Percentiles rank a stretch among this genome's conserved stretches.
These are phyloP conservation scores for Aureobasidium lini DNA, from an alignment of 2,329 filamentous ascomycete genomes.

Conservation along the genomic window DNA sequence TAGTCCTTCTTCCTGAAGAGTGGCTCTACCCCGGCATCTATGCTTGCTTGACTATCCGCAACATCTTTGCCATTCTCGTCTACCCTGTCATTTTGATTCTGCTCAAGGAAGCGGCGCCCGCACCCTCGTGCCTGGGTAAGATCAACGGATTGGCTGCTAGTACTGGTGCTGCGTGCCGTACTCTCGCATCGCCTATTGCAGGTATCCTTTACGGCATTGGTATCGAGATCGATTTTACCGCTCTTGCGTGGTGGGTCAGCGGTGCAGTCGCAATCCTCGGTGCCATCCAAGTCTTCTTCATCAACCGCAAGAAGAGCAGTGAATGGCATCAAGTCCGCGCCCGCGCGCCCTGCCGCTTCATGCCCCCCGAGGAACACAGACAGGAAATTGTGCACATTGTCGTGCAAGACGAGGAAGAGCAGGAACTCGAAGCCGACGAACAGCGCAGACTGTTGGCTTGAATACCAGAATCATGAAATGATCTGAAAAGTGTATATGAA, in stretches of 20 bases:
- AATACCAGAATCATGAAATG: neutral
- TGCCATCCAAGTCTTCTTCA: slow-evolving; percentile 49
- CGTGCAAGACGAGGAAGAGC: slow-evolving; percentile 15
- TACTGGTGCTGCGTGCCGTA: slow-evolving; percentile 64
- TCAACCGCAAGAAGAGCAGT: slow-evolving; percentile 42
- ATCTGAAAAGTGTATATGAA: neutral
- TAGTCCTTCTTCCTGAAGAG: slow-evolving; percentile 50
- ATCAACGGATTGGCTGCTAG: slow-evolving; percentile 68
- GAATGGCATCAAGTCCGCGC: slow-evolving; percentile 20
- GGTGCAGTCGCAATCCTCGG: slow-evolving; percentile 49
- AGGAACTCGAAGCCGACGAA: neutral
- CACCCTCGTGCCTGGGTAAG: slow-evolving; percentile 54
- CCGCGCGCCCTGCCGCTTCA: slow-evolving; percentile 23
- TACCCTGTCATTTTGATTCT: slow-evolving; percentile 64
- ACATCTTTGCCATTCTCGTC: slow-evolving; percentile 60
- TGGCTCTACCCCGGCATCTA: slow-evolving; percentile 57
- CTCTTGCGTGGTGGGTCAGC: slow-evolving; percentile 57
- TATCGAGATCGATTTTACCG: slow-evolving; percentile 49
- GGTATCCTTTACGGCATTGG: slow-evolving; percentile 60
- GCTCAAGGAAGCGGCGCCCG: slow-evolving; percentile 63
- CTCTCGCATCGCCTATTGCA: slow-evolving; percentile 59
- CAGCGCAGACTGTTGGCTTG: slow-evolving; percentile 2
- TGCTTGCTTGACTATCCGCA: slow-evolving; percentile 56
- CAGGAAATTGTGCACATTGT: slow-evolving; percentile 18
- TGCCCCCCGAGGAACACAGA: slow-evolving; percentile 19